Percentiles rank a stretch among this genome's conserved stretches.
Evolutionary conservation across 2,329 filamentous ascomycete species (phyloP).

Genomic region (Clarireedia homoeocarpa): DNA sequence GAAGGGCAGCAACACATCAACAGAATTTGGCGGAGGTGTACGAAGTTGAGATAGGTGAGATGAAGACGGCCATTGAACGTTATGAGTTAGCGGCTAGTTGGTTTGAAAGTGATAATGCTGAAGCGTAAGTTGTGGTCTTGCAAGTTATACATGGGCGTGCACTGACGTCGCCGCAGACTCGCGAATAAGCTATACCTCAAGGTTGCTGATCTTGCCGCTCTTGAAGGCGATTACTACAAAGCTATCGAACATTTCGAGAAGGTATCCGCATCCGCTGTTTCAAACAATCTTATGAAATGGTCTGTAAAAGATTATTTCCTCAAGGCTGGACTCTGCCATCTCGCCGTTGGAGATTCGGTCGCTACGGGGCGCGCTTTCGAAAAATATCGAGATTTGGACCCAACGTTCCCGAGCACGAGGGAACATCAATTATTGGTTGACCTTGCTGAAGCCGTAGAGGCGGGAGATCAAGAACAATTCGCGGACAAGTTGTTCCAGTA

Average conservation of each 20-base stretch:
- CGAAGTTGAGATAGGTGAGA: slow-evolving; percentile 73
- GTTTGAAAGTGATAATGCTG: slow-evolving; percentile 82
- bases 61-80: slow-evolving; percentile 68
- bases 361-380: slow-evolving; percentile 73
- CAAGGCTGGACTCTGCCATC: slow-evolving; percentile 86
- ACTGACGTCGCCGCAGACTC: slow-evolving; percentile 43
- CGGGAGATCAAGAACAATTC: slow-evolving; percentile 74
- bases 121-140: slow-evolving; percentile 52
- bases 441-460: slow-evolving; percentile 65
- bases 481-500: slow-evolving; percentile 81
- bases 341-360: slow-evolving; percentile 67
- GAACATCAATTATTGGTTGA: slow-evolving; percentile 78
- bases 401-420: slow-evolving; percentile 65
- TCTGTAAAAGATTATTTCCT: slow-evolving; percentile 93
- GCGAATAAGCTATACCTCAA: slow-evolving; percentile 94
- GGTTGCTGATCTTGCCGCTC: slow-evolving; percentile 76
- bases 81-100: slow-evolving; percentile 83
- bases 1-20: slow-evolving; percentile 83
- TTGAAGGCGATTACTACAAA: slow-evolving; percentile 78
- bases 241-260: slow-evolving; percentile 77
- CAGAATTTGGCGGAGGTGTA: slow-evolving; percentile 82
- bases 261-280: slow-evolving; percentile 68
- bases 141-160: background rate
- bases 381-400: slow-evolving; percentile 72
- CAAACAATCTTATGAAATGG: slow-evolving; percentile 90